A percentile compares a stretch with the other conserved stretches of the same genome.
Evolutionary conservation across 202 grass and related monocot species (phyloP).

Genomic region (Eragrostis tef): DNA sequence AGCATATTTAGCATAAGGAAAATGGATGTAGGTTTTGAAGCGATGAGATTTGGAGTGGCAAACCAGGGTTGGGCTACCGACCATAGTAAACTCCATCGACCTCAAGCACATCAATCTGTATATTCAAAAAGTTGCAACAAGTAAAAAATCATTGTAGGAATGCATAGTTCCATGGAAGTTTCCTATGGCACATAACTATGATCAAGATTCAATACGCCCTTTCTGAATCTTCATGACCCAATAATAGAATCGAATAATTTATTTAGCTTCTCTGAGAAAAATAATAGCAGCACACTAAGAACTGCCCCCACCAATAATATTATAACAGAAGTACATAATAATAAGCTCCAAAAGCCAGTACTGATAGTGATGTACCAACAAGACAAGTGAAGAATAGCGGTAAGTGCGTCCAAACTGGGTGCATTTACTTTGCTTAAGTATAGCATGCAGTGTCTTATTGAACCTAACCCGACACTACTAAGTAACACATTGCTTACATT

Average conservation of each 20-base stretch:
- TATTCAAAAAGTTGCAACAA: constrained; percentile 29
- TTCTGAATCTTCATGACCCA: not conserved
- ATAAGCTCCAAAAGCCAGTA: not conserved
- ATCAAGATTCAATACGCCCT: not conserved
- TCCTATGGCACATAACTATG: not conserved
- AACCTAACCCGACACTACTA: constrained; percentile 11
- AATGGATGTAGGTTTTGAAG: not conserved
- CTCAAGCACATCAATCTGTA: constrained; percentile 93
- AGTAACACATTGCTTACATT: not conserved
- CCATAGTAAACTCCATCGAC: constrained; percentile 90
- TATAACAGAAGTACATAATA: too few relatives aligned
- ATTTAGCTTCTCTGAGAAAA: constrained; percentile 1
- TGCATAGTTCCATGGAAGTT: not conserved
- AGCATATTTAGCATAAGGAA: constrained; percentile 6
- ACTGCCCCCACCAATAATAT: not conserved
- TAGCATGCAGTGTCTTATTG: not conserved
- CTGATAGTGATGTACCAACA: not conserved
- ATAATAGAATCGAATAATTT: not conserved
- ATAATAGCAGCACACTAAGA: not conserved
- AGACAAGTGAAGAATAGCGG: not conserved
- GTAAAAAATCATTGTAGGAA: constrained; percentile 19
- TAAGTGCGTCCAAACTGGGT: not conserved
- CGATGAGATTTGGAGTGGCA: not conserved
- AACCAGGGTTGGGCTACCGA: constrained; percentile 38
- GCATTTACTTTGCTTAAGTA: not conserved